Conservation (phyloP, 2,329 filamentous ascomycete species). For the Grosmannia penicillata region DNA sequence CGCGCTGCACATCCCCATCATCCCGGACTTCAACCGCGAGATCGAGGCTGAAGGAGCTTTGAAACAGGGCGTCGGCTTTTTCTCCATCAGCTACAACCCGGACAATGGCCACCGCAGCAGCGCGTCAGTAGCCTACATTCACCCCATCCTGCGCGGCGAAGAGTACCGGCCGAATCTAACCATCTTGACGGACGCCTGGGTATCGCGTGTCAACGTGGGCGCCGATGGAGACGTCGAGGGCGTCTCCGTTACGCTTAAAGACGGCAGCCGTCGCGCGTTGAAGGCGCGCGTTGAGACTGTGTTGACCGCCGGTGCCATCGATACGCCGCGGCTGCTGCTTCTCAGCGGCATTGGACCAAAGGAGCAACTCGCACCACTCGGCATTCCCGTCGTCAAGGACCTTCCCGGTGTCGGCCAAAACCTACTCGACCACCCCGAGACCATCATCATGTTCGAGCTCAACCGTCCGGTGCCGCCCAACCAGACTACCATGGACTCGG, state of each 20-base stretch:
- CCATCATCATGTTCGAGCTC: conserved; percentile 58
- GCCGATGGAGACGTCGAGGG: conserved; percentile 54
- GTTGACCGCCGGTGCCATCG: conserved; percentile 65
- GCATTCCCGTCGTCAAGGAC: conserved; percentile 40
- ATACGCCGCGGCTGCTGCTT: conserved; percentile 56
- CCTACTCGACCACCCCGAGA: conserved; percentile 45
- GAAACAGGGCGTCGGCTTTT: conserved; percentile 71
- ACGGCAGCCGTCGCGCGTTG: conserved; percentile 38
- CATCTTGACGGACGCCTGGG: conserved; percentile 76
- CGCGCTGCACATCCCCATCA: conserved; percentile 66
- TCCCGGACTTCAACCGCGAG: conserved; percentile 75
- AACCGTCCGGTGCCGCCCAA: conserved; percentile 60
- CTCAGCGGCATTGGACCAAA: conserved; percentile 42
- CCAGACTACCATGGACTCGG: conserved; percentile 83
- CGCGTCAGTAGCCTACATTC: conserved; percentile 83
- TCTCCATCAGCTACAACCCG: conserved; percentile 82
- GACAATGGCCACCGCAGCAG: conserved; percentile 74
- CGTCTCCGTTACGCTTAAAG: conserved; percentile 45
- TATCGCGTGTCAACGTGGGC: conserved; percentile 62
- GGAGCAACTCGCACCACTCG: conserved; percentile 35
- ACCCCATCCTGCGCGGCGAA: conserved; percentile 72
- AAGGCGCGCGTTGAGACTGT: conserved; percentile 62
- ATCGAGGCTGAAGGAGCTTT: conserved; percentile 61
- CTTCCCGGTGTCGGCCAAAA: conserved; percentile 47
- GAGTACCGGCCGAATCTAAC: conserved; percentile 75